These are phyloP conservation scores for Boletus barrowsii DNA, from an alignment of 768 basidiomycete species.

Conservation along the genomic window DNA sequence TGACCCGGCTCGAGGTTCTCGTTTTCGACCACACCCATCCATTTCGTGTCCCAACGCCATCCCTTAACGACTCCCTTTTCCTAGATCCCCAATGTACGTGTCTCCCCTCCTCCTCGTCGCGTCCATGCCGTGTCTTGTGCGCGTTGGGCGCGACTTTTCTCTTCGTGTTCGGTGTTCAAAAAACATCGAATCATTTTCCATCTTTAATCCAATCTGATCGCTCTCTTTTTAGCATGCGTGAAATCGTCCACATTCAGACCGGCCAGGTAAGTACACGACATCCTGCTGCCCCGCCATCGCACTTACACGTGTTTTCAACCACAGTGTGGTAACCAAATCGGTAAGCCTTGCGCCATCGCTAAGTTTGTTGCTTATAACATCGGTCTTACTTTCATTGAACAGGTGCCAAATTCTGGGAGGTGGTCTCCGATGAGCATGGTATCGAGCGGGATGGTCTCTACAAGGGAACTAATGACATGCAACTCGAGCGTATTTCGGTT, in stretches of 20 bases:
- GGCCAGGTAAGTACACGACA: constrained; percentile 70
- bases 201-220: constrained; percentile 25
- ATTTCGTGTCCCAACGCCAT: constrained; percentile 32
- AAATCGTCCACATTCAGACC: constrained; percentile 99
- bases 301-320: constrained; percentile 30
- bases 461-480: constrained; percentile 91
- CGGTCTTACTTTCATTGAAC: constrained; percentile 16
- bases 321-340: constrained; percentile 99
- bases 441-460: constrained; percentile 92
- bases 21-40: constrained; percentile 36
- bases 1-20: constrained; percentile 33
- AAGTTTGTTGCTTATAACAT: constrained; percentile 13
- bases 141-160: constrained; percentile 25
- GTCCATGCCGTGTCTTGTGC: constrained; percentile 24
- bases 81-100: constrained; percentile 31
- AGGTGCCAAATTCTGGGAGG: constrained; percentile 98
- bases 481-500: constrained; percentile 95
- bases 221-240: constrained; percentile 75
- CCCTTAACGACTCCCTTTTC: constrained; percentile 28
- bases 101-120: constrained; percentile 14
- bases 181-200: constrained; percentile 14
- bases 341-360: constrained; percentile 44
- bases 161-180: constrained; percentile 18
- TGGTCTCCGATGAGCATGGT: constrained; percentile 97
- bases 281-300: constrained; percentile 5